Evolutionary conservation across 805 yeast genomes (phyloP).

Genomic region (Cyberlindnera galapagoensis): DNA sequence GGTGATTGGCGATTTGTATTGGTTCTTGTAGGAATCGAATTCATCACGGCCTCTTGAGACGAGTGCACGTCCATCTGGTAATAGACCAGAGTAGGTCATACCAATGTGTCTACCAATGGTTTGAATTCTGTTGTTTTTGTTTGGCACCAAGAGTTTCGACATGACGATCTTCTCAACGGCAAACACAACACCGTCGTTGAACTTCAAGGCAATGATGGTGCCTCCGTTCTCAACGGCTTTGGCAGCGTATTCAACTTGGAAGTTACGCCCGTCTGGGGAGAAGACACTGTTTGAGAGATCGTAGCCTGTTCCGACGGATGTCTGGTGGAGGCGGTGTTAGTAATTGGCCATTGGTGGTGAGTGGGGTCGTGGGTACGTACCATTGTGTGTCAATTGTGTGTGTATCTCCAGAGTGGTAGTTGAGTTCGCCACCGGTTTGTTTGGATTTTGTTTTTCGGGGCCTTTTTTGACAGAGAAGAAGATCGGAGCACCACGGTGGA

Average conservation of each 20-base stretch:
- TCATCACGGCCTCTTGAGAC: constrained; percentile 92
- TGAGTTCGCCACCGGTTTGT: too few species aligned
- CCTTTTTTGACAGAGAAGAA: too few species aligned
- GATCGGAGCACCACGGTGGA: too few species aligned
- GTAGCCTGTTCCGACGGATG: constrained; percentile 98
- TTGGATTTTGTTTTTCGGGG: too few species aligned
- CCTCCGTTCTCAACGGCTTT: constrained; percentile 98
- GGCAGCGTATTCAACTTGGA: constrained; percentile 96
- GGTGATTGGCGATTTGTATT: constrained; percentile 71
- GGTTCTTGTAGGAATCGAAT: constrained; percentile 68
- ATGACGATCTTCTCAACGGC: constrained; percentile 92
- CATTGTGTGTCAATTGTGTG: too few species aligned
- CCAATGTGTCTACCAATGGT: constrained; percentile 92
- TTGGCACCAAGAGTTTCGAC: constrained; percentile 84
- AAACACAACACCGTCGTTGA: constrained; percentile 89
- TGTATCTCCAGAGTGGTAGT: too few species aligned
- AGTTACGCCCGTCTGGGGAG: constrained; percentile 81
- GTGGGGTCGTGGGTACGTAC: too few species aligned
- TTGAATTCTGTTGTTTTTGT: constrained; percentile 85
- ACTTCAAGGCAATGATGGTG: constrained; percentile 88
- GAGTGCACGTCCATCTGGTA: constrained; percentile 95
- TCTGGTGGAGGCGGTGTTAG: too few species aligned
- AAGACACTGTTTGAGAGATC: constrained; percentile 96
- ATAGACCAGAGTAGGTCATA: constrained; percentile 87
- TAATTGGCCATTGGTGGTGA: too few species aligned